Evolutionary conservation across 2,329 filamentous ascomycete genomes (phyloP), one percentile per base, ranked within the genome.

Genomic region (Cladophialophora carrionii): DNA sequence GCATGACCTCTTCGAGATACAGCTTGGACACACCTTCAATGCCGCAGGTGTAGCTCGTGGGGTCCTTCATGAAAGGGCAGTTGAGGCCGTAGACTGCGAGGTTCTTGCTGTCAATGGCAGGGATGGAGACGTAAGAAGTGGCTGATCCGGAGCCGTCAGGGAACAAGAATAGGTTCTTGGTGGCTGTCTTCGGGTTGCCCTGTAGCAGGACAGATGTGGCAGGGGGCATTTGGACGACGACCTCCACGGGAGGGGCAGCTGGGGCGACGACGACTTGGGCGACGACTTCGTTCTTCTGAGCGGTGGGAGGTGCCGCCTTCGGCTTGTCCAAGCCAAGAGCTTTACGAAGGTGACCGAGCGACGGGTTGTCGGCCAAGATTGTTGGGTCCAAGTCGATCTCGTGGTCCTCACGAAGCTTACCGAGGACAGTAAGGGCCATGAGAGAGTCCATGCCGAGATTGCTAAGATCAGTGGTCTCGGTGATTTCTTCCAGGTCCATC

Each of bases 81-180:
- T 78, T 76, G 64, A 78, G 68, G 43, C 75, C 78, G 76, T 82
- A 80, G 10, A 79, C 75, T 34, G 76, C 78, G 58, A 79, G 72
- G 60, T 79, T 75, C 4, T 76, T 73, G 22, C 75, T 77, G 63
- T 73, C 71, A 31, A 81, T 68, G 6, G 74, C 73, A 0, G 79
- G 79, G 31, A 81, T 77, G 1, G 75, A 75, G 20, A 77, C 75
- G 68, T 82, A 82, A 4, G 79, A 81, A 2, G 78, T 79, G 1
- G 79, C 79, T 9, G 79, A 81, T 32, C 80, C 79, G 20, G 78
- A 78, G n/a, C 80, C 78, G 63, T 80, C 80, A 26, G 78, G 78
- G 72, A 80, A 80, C 52, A 80, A 66, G 72, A 80, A 80, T 5
- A 80, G 66, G 7, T 74, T 78, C 54, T 77, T 74, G 22, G 74